Evolutionary conservation across 371 early-diverging fungal genomes (phyloP), one percentile per base, ranked within the genome.

Genomic region (Cokeromyces recurvatus): DNA sequence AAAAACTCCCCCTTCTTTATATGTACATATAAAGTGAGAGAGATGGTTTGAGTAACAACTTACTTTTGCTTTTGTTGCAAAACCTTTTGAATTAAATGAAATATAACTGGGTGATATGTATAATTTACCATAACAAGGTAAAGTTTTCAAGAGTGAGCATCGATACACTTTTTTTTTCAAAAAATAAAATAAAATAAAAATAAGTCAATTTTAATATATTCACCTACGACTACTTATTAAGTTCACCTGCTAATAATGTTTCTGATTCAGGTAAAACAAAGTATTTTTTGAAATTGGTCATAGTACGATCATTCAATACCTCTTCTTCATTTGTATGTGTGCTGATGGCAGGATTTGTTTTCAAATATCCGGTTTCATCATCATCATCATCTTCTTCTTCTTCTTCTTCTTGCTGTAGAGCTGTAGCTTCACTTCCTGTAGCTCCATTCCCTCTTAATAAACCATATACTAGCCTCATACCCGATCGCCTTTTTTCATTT

Each of bases 41-140:
- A n/a, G n/a, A n/a, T n/a, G n/a, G n/a, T n/a, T n/a, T n/a, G n/a
- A n/a, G n/a, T n/a, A n/a, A n/a, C n/a, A 36, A 36, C 39, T 66
- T 43, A 79, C 79, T 57, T 81, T 82, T 8, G 79, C 71, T 34
- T 77, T 64, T 2, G 74, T 71, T 1, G 81, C 83, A 46, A 82
- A 71, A 2, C 77, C 63, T 48, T 74, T 78, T 5, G 86, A 84
- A 44, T 79, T 80, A 56, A 79, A 89, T 38, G 81, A 85, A 5
- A 89, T 51, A 53, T 81, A 77, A 50, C 80, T 66, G 19, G 66
- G 62, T 0, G 90, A 84, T 16, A 90, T 66, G 46, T 84, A 87
- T 1, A 89, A 42, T 22, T 77, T 77, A 17, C 90, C 90, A 31
- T 77, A 81, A 34, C 65, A 69, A 23, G 69, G 89, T 40, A 76